Conservation (phyloP, 257 asterid species). For the Penstemon barbatus region DNA sequence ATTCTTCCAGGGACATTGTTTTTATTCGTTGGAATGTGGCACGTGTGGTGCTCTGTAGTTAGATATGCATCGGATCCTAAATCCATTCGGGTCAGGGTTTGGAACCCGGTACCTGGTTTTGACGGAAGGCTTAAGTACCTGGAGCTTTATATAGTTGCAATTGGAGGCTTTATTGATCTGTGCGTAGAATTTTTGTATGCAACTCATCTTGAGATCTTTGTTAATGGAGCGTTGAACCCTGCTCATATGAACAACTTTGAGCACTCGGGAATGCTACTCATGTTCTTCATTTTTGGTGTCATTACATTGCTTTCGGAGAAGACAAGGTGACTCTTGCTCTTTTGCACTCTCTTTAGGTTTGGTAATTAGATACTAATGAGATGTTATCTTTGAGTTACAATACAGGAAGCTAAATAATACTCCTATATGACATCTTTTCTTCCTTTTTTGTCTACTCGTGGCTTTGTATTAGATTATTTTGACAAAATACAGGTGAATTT, state of each 20-base stretch:
- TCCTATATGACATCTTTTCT: neutral
- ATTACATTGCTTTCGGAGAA: conserved; percentile 71
- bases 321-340: conserved; percentile 63
- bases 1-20: conserved; percentile 89
- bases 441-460: neutral
- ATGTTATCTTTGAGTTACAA: neutral
- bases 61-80: conserved; percentile 68
- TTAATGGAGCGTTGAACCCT: conserved; percentile 80
- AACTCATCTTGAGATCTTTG: conserved; percentile 83
- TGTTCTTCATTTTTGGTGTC: conserved; percentile 87
- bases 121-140: conserved; percentile 68
- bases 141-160: conserved; percentile 84
- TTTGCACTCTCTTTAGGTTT: conserved; percentile 25
- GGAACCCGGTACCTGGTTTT: conserved; percentile 91
- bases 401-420: neutral
- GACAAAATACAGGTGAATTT: too few species aligned
- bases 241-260: conserved; percentile 90
- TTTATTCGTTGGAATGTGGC: conserved; percentile 86
- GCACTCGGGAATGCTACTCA: conserved; percentile 96
- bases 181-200: conserved; percentile 85
- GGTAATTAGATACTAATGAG: neutral
- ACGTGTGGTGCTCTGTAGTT: conserved; percentile 71
- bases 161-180: conserved; percentile 81
- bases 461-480: neutral
- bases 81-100: conserved; percentile 69